A percentile compares a stretch with the other conserved stretches of the same genome.
Conservation (phyloP, 1,284 basidiomycete species). For the Trichosporon ovoides region DNA sequence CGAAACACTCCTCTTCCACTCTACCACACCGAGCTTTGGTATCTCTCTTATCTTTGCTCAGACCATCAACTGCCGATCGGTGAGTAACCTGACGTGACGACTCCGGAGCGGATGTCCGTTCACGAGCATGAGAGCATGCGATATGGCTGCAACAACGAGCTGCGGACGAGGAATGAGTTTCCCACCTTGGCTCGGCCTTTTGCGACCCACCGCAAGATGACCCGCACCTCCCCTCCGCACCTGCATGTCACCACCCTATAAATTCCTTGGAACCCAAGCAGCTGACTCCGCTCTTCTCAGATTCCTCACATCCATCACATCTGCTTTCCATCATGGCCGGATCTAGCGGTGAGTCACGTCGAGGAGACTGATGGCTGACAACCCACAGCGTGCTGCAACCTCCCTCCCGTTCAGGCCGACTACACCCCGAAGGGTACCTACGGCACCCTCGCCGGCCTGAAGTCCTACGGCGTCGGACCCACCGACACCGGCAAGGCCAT, state of each 20-base stretch:
- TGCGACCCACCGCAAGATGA: background rate
- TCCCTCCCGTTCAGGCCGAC: slow-evolving; percentile 51
- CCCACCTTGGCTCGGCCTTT: background rate
- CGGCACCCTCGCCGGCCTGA: slow-evolving; percentile 43
- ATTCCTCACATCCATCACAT: background rate
- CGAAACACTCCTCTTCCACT: too few species aligned
- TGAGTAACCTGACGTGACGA: too few species aligned
- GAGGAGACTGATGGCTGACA: background rate
- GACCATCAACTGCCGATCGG: too few species aligned
- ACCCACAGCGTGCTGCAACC: slow-evolving; percentile 51
- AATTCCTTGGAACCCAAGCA: background rate
- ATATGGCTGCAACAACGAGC: too few species aligned
- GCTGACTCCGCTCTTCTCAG: background rate
- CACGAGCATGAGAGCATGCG: too few species aligned
- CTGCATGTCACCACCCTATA: background rate
- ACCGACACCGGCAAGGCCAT: slow-evolving; percentile 37
- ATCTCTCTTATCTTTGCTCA: too few species aligned
- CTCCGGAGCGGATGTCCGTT: too few species aligned
- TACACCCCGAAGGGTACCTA: slow-evolving; percentile 52
- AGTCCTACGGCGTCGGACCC: slow-evolving; percentile 43
- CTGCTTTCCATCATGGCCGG: background rate
- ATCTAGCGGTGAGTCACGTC: background rate
- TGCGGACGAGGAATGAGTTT: background rate
- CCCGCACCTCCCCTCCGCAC: background rate
- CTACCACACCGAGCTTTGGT: background rate